Conservation (phyloP, 148 eudicot genomes). For the Drosera capensis region DNA sequence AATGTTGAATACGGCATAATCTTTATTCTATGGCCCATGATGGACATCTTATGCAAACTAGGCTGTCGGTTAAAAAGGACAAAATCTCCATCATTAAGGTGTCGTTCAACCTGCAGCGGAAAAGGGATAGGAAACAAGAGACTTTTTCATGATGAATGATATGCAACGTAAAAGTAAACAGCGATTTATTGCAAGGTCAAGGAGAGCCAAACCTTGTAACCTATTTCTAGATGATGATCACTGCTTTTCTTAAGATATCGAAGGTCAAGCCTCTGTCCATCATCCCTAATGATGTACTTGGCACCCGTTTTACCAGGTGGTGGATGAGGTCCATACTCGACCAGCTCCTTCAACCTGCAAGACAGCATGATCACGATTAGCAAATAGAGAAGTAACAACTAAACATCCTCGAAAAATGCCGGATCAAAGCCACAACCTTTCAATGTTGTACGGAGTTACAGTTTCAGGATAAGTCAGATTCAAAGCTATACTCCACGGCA, state of each 20-base stretch:
- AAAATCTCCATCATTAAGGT: conserved; percentile 90
- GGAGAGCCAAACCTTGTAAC: conserved; percentile 50
- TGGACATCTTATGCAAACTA: conserved; percentile 99
- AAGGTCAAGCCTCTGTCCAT: conserved; percentile 98
- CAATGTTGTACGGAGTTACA: conserved; percentile 95
- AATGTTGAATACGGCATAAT: conserved; percentile 98
- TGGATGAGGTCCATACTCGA: conserved; percentile 96
- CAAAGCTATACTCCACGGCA: conserved; percentile 97
- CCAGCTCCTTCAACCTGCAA: conserved; percentile 87
- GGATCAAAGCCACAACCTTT: conserved; percentile 35
- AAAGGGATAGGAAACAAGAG: no score
- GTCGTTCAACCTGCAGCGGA: conserved; percentile 85
- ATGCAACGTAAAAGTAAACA: no score
- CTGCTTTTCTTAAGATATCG: conserved; percentile 94
- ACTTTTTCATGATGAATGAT: no score
- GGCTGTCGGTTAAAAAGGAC: conserved; percentile 97
- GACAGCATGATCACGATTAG: conserved; percentile 1
- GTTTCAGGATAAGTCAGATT: conserved; percentile 97
- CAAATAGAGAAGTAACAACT: not conserved
- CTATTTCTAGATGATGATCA: conserved; percentile 95
- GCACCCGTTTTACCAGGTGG: conserved; percentile 99
- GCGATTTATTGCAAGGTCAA: no score
- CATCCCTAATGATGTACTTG: conserved; percentile 95
- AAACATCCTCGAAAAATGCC: not conserved
- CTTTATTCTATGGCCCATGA: conserved; percentile 97